Percentiles rank a stretch among this genome's conserved stretches.
Evolutionary conservation across 1,284 basidiomycete genomes (phyloP).

Genomic region (Ustilago sp.): DNA sequence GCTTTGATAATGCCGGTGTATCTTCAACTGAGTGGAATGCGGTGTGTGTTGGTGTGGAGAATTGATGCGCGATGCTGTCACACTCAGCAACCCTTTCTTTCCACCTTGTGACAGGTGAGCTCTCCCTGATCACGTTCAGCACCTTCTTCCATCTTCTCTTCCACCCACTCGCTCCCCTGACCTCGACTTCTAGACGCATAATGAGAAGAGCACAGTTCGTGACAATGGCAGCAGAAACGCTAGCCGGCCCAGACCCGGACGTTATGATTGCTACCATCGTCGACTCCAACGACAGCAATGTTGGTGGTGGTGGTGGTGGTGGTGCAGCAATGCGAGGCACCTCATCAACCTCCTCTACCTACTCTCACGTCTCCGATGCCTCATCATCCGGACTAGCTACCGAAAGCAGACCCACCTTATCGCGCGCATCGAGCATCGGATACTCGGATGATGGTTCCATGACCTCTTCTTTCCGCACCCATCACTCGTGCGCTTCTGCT

Average conservation of each 20-base stretch:
- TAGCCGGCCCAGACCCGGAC: conserved; percentile 19
- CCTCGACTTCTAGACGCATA: not conserved
- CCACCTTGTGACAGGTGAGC: conserved; percentile 1
- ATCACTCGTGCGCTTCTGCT: conserved; percentile 34
- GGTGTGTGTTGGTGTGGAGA: conserved; percentile 33
- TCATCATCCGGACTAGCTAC: conserved; percentile 15
- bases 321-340: conserved; percentile 29
- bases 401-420: conserved; percentile 20
- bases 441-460: conserved; percentile 38
- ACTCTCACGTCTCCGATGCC: conserved; percentile 15
- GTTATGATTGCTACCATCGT: not conserved
- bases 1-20: too few species aligned
- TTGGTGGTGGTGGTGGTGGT: not conserved
- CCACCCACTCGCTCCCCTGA: not conserved
- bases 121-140: conserved; percentile 8
- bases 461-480: conserved; percentile 21
- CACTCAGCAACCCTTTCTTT: conserved; percentile 5
- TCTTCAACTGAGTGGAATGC: not conserved
- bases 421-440: conserved; percentile 39
- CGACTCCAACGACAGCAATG: not conserved
- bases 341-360: conserved; percentile 24
- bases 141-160: not conserved
- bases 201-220: not conserved
- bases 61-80: conserved; percentile 46
- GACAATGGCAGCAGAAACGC: conserved; percentile 13